Evolutionary conservation across 352 stramenopile species (phyloP).

Genomic region (Pythium angustatum): DNA sequence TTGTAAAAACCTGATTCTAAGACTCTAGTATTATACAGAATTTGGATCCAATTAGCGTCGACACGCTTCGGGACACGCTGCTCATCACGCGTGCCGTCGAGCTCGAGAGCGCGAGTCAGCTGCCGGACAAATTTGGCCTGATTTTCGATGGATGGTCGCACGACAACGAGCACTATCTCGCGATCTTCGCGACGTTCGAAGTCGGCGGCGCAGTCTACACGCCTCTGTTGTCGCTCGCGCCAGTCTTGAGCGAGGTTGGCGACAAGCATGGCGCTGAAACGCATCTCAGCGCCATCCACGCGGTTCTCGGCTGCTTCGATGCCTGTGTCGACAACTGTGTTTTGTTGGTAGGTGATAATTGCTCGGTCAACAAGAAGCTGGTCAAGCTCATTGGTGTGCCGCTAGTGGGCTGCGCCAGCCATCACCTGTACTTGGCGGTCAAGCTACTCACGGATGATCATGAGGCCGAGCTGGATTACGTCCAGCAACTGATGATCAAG

Average conservation of each 20-base stretch:
- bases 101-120: conserved; percentile 5
- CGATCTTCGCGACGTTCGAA: conserved; percentile 14
- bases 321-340: neutral
- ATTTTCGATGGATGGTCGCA: conserved; percentile 21
- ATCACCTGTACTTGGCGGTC: conserved; percentile 12
- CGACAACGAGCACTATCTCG: conserved; percentile 13
- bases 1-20: too few relatives aligned
- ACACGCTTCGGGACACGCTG: too few relatives aligned
- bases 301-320: conserved; percentile 4
- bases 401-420: conserved; percentile 19
- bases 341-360: conserved; percentile 16
- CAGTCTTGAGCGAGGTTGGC: conserved; percentile 4
- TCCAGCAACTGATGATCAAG: conserved; percentile 16
- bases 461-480: neutral
- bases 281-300: conserved; percentile 7
- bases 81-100: too few relatives aligned
- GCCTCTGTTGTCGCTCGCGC: conserved; percentile 18
- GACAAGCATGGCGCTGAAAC: conserved; percentile 14
- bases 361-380: conserved; percentile 8
- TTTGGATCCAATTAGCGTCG: too few relatives aligned
- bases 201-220: neutral
- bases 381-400: neutral
- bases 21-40: too few relatives aligned
- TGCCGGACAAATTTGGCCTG: conserved; percentile 20
- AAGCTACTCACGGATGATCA: neutral